Conservation (phyloP, 2,329 filamentous ascomycete genomes). For the Pseudomassariella vexata region DNA sequence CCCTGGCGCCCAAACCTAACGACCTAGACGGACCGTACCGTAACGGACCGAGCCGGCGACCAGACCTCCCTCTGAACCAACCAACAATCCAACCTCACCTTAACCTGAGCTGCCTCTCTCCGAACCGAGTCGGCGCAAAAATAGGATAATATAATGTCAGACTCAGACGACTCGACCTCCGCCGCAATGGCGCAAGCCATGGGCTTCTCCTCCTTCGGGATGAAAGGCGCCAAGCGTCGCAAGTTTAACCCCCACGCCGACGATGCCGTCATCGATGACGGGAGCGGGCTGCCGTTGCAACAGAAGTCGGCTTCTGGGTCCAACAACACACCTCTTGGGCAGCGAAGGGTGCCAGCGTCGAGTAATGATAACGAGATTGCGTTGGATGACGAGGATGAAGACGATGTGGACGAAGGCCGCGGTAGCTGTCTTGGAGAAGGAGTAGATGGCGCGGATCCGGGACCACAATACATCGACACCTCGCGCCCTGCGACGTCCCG, state of each 20-base stretch:
- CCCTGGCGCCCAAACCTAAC: too few species aligned
- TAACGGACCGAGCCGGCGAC: too few species aligned
- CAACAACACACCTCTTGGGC: constrained; percentile 32
- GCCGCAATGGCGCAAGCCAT: constrained; percentile 60
- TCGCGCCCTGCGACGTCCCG: constrained; percentile 22
- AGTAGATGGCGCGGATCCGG: constrained; percentile 9
- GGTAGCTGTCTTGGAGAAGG: constrained; percentile 3
- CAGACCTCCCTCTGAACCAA: too few species aligned
- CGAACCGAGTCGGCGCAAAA: too few species aligned
- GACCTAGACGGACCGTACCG: too few species aligned
- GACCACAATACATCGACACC: constrained; percentile 25
- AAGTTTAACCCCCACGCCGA: constrained; percentile 54
- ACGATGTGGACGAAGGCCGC: constrained; percentile 13
- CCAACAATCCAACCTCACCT: too few species aligned
- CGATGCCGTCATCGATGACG: constrained; percentile 24
- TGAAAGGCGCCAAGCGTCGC: constrained; percentile 55
- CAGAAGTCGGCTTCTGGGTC: too few species aligned
- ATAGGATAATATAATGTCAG: too few species aligned
- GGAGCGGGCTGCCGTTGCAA: too few species aligned
- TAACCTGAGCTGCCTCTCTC: too few species aligned
- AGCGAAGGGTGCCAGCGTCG: constrained; percentile 25
- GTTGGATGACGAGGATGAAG: constrained; percentile 30
- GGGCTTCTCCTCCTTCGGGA: constrained; percentile 70
- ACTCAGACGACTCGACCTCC: constrained; percentile 28
- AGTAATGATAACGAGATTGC: constrained; percentile 40